Evolutionary conservation across 2,329 filamentous ascomycete species (phyloP).

Genomic region (Aureobasidium mangrovei): DNA sequence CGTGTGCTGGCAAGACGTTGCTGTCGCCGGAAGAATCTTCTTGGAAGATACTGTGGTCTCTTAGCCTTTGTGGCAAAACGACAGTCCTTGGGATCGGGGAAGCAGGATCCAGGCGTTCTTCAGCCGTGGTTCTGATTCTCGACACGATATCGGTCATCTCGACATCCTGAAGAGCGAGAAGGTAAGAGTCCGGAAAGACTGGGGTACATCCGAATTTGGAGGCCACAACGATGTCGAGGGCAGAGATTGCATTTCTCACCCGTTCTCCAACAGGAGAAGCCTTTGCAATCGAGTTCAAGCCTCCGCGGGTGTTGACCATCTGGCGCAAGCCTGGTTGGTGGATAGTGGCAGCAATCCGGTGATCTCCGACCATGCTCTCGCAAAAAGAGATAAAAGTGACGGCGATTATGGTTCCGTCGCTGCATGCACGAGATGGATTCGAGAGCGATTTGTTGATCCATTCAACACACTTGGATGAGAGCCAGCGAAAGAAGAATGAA

Average conservation of each 20-base stretch:
- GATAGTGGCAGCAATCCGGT: not conserved
- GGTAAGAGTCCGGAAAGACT: not conserved
- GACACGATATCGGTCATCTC: conserved; percentile 6
- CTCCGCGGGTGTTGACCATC: conserved; percentile 6
- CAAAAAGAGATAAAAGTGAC: conserved; percentile 9
- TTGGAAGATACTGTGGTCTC: conserved; percentile 6
- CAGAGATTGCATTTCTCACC: not conserved
- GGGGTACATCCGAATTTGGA: conserved; percentile 5
- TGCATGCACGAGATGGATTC: conserved; percentile 2
- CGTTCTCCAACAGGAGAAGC: not conserved
- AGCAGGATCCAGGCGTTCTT: not conserved
- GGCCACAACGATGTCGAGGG: conserved; percentile 3
- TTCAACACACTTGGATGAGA: conserved; percentile 6
- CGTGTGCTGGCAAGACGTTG: no score
- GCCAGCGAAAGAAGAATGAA: conserved; percentile 11
- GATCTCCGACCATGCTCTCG: not conserved
- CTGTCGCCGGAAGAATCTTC: no score
- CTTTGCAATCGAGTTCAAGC: not conserved
- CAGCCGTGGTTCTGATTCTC: conserved; percentile 1
- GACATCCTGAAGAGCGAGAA: not conserved
- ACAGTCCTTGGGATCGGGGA: conserved; percentile 6
- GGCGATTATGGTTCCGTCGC: not conserved
- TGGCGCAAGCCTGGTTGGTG: conserved; percentile 4
- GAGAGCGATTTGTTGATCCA: not conserved
- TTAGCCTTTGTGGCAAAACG: not conserved